Base-by-base conservation (phyloP, 176 grass and related monocot species). In the Pontederia paniculata region DNA sequence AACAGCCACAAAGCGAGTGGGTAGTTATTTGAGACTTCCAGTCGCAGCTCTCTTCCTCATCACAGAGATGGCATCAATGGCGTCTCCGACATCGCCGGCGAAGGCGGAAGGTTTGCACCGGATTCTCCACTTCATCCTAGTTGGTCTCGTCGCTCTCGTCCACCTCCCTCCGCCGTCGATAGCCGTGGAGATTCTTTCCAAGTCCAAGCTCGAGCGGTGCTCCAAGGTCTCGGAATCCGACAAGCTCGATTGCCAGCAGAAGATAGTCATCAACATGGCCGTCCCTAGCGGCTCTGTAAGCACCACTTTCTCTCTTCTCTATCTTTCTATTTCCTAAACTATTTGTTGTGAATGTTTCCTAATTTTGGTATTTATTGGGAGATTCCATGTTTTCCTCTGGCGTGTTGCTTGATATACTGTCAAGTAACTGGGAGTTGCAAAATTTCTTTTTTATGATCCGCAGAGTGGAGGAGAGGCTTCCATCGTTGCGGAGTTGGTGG, bases 381-480 rank as follows among this genome's bases (percentile, higher is more conserved):
- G 2, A 7, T 57, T 48, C 13, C 31, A 15, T 23, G 22, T 10
- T 10, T 9, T 61, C 2, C 12, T 17, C 47, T 12, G 10, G 15
- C 2, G 15, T 12, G 17, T 3, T 5, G 18, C 2, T 16, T 4
- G 10, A 57, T 74, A 52, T 22, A 65, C 13, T 64, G 63, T 69
- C 31, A 37, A 15, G 23, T 15, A 57, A 17, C 4, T 59, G 25
- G 31, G 57, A 59, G 17, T 41, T 14, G 13, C 28, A 37, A 37
- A 37, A 37, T 6, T 8, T 16, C 0, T 50, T 14, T 44, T 0
- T 44, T 14, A 17, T 4, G 7, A 37, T 55, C 41, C 52, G 41
- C 77, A 97, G 80, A 90, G 75, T 58, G 93, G 83, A 54, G 68
- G 77, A 49, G 93, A 91, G 80, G 72, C 83, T 21, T 88, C 83